Conservation (phyloP, 306 rosid species). For the Lotus japonicus region DNA sequence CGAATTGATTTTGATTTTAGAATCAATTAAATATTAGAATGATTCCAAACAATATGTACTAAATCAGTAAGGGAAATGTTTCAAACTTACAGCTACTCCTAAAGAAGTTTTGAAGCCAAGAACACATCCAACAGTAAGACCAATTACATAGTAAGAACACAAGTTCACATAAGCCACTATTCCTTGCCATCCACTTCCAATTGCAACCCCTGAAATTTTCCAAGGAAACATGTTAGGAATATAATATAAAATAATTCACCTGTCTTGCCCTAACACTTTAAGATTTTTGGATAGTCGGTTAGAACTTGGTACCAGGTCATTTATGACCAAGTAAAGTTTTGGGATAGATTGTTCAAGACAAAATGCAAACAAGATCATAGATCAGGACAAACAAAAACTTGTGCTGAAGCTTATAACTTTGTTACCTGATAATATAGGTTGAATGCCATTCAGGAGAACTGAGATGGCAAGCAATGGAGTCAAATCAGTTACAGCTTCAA, state of each 20-base stretch:
- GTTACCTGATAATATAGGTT: conserved; percentile 31
- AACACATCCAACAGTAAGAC: conserved; percentile 63
- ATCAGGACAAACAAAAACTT: too few relatives aligned
- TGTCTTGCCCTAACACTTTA: too few relatives aligned
- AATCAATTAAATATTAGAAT: too few relatives aligned
- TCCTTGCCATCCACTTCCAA: conserved; percentile 85
- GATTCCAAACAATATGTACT: too few relatives aligned
- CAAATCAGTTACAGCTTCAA: conserved; percentile 44
- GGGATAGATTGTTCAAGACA: too few relatives aligned
- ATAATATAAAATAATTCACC: too few relatives aligned
- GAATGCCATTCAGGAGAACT: conserved; percentile 64
- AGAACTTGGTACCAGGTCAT: too few relatives aligned
- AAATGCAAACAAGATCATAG: too few relatives aligned
- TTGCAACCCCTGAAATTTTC: conserved; percentile 53
- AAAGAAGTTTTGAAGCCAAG: conserved; percentile 56
- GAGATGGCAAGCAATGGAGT: conserved; percentile 66
- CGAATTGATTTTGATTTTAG: too few relatives aligned
- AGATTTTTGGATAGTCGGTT: too few relatives aligned
- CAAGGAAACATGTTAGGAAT: neutral
- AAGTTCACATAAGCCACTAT: conserved; percentile 70
- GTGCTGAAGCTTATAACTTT: neutral
- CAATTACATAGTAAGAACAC: conserved; percentile 46
- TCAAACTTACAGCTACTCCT: conserved; percentile 52
- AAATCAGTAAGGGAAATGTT: neutral
- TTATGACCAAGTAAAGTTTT: too few relatives aligned